These are phyloP conservation scores for Aspergillus flavus DNA, from an alignment of 2,329 filamentous ascomycete genomes.

Conservation along the genomic window DNA sequence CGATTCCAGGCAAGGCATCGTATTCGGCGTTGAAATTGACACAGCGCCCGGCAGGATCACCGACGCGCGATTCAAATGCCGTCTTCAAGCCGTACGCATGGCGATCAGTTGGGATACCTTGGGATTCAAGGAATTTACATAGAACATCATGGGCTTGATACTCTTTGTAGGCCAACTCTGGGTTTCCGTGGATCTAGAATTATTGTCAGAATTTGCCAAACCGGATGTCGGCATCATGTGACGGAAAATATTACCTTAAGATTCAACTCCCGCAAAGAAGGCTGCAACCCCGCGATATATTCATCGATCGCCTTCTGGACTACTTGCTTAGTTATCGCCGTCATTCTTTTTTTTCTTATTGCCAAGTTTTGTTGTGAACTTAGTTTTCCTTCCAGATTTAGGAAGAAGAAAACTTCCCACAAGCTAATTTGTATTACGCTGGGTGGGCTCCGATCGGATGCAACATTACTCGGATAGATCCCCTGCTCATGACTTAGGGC, in stretches of 20 bases:
- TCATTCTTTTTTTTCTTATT: background rate
- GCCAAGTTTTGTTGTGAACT: accelerated
- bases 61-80: background rate
- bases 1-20: constrained; percentile 24
- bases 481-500: too few relatives aligned
- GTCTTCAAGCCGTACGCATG: constrained; percentile 17
- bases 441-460: background rate
- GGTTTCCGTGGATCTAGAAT: constrained; percentile 19
- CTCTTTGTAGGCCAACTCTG: constrained; percentile 25
- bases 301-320: background rate
- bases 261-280: background rate
- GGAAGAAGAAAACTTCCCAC: background rate
- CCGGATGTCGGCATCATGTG: background rate
- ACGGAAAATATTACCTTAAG: background rate
- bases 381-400: background rate
- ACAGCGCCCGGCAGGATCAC: constrained; percentile 10
- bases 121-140: constrained; percentile 17
- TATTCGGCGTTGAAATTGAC: constrained; percentile 27
- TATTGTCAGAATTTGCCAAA: background rate
- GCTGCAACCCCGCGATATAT: background rate
- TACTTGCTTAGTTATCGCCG: background rate
- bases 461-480: too few relatives aligned
- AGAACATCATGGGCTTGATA: constrained; percentile 19
- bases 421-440: background rate
- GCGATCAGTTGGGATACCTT: constrained; percentile 13